Evolutionary conservation across 257 asterid species (phyloP), one percentile per base, ranked within the genome.

Genomic region (Thymus quinquecostatus): DNA sequence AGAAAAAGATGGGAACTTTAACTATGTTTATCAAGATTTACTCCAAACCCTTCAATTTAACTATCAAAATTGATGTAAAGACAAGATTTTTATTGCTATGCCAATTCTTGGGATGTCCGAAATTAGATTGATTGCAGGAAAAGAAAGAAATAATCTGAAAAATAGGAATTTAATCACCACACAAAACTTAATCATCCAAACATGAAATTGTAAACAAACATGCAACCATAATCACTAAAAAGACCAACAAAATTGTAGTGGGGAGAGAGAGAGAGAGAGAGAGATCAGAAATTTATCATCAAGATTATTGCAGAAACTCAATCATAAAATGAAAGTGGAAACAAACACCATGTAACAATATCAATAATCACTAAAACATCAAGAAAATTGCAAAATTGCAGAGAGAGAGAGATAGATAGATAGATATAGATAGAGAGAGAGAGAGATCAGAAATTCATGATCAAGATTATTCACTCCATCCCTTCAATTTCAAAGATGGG

Each of bases 401-500:
- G n/a, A 34, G 6, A 5, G 12, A 5, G 12, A 21, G 21, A 21
- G 21, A 21, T 21, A 21, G 21, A 21, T 21, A 21, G 21, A 21
- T 21, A 21, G 21, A 21, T 21, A 21, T 21, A 21, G 21, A 21
- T 21, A 21, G 21, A 21, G 21, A 12, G 8, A 60, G 3, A 28
- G 44, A 50, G 56, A 27, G 1, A 44, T 70, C 3, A 29, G 1
- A 59, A 57, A n/a, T 58, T 68, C 12, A 36, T 63, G 45, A 55
- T 69, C 72, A 69, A 68, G 60, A 68, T 49, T 60, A 11, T 41
- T 29, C 29, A 60, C 14, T 10, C 75, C 21, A 21, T 21, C 21
- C 75, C 61, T n/a, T 47, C 29, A 69, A 30, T 53, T 38, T 55
- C 45, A 45, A 65, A 41, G 33, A 10, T 66, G n/a, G 1, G 1